Conservation (phyloP, 768 basidiomycete species). For the Amanita polypyramis region DNA sequence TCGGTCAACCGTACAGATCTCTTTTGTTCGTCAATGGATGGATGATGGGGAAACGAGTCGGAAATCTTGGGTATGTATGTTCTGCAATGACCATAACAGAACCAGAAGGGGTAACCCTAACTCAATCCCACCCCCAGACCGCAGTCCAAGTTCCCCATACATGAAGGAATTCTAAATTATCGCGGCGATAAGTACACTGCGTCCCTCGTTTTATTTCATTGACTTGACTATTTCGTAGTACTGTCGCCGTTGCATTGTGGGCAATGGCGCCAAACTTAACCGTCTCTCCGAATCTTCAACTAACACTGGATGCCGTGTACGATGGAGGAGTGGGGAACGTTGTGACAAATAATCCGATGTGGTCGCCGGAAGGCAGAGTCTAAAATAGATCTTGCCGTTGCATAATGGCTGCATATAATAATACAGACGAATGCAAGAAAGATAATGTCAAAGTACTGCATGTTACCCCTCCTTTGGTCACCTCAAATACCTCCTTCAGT, state of each 20-base stretch:
- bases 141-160: conserved; percentile 75
- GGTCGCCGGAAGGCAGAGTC: conserved; percentile 30
- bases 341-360: conserved; percentile 45
- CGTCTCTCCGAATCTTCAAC: conserved; percentile 40
- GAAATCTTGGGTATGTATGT: conserved; percentile 48
- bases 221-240: conserved; percentile 21
- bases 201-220: not conserved
- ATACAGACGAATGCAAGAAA: not conserved
- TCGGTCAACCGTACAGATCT: conserved; percentile 58
- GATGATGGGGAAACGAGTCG: conserved; percentile 81
- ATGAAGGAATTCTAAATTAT: conserved; percentile 70
- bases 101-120: not conserved
- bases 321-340: conserved; percentile 61
- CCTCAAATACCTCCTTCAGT: no score
- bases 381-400: not conserved
- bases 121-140: conserved; percentile 31
- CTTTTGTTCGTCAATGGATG: conserved; percentile 78
- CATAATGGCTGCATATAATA: no score
- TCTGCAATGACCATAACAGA: not conserved
- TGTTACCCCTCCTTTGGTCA: no score
- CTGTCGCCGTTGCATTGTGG: conserved; percentile 61
- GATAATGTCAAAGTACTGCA: no score
- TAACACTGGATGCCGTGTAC: conserved; percentile 44
- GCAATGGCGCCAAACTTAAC: conserved; percentile 38
- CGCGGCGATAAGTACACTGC: conserved; percentile 50